Conservation (phyloP, 495 filamentous ascomycete species). For the Echria macrotheca region DNA sequence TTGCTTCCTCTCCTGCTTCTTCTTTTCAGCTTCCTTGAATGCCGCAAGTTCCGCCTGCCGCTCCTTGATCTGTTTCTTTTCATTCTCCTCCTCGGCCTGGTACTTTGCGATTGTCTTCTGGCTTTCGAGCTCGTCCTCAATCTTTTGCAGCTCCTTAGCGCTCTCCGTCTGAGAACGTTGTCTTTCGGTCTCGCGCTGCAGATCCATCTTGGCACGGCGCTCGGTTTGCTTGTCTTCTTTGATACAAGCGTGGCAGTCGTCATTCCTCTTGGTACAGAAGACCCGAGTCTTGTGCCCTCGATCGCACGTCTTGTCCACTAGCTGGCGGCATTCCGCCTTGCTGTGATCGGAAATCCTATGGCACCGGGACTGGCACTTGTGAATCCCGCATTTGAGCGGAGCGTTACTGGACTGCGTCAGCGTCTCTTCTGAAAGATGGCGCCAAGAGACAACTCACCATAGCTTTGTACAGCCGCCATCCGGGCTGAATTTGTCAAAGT, state of each 20-base stretch:
- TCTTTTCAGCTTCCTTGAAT: conserved; percentile 11
- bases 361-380: conserved; percentile 57
- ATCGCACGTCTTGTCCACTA: conserved; percentile 45
- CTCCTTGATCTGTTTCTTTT: conserved; percentile 41
- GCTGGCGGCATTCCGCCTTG: conserved; percentile 49
- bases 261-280: conserved; percentile 25
- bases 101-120: conserved; percentile 46
- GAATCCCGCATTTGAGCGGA: conserved; percentile 55
- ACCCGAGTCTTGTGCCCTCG: conserved; percentile 45
- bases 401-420: conserved; percentile 34
- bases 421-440: neutral
- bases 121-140: conserved; percentile 55
- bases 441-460: conserved; percentile 46
- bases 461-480: conserved; percentile 68
- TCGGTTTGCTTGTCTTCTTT: conserved; percentile 43
- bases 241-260: conserved; percentile 47
- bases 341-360: conserved; percentile 65
- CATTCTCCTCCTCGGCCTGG: conserved; percentile 37
- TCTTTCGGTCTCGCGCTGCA: conserved; percentile 49
- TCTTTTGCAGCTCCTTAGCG: conserved; percentile 41
- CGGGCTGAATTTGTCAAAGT: conserved; percentile 59
- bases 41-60: conserved; percentile 26
- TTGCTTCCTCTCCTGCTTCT: conserved; percentile 12
- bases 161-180: conserved; percentile 48
- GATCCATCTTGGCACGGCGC: conserved; percentile 42